Base-by-base conservation (phyloP, 2,329 filamentous ascomycete genomes). In the Nothophoma quercina region DNA sequence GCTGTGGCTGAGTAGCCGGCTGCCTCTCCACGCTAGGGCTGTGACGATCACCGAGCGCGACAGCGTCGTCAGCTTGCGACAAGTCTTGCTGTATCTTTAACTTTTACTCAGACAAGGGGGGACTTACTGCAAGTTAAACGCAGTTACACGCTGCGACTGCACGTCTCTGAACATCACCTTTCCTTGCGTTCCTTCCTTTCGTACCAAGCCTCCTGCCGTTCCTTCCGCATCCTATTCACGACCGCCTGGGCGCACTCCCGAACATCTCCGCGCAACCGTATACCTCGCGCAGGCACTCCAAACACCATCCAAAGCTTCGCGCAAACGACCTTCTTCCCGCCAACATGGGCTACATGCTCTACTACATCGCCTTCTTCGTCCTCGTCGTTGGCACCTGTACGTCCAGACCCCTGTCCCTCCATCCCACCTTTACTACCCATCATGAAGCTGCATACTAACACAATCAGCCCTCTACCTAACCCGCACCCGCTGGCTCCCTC, bases 301-400 rank as follows among this genome's bases (percentile, higher is more conserved):
- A 49, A 33, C 54, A 32, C 38, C 39, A 19, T 21, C 39, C 15
- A 28, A 29, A 43, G 42, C 50, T 48, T 38, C 12, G 4, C 10
- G 25, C 26, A 8, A 28, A n/a, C 10, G 3, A 13, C 13, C 25
- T 8, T 7, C 40, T 38, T 28, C 52, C 51, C 36, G 51, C 66
- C 72, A 76, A 64, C 63, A 96, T 96, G 91, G 82, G 79, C 58
- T 95, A 93, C 79, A 73, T 96, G 59, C 85, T 96, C 78, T 96
- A 92, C 79, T 86, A 85, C 64, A 74, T 93, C 60, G 85, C 85
- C 68, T 83, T 96, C 72, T 75, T 88, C 64, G 82, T 89, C 70
- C 81, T 96, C 67, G 70, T 93, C 64, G 69, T 83, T 60, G 88
- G 87, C 54, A 95, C 91, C 49, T 78, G 87, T 89, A 80, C 55